phyloP scores from a whole-genome alignment of 306 rosid genomes.

The Glycine tomentella region DNA sequence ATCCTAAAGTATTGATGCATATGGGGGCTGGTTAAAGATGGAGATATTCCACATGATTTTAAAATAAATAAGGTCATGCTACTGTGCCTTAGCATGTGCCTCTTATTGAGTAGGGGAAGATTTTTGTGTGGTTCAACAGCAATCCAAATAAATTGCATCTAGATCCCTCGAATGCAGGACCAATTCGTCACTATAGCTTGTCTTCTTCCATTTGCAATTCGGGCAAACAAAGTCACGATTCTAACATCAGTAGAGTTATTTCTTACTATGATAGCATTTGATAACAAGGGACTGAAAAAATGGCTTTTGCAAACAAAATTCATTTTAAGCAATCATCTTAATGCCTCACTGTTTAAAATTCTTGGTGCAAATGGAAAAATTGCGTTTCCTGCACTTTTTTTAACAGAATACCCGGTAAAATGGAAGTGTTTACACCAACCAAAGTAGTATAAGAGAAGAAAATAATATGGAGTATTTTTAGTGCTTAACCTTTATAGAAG shows the following conservation, averaged over 20 bases:
- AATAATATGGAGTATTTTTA: no score
- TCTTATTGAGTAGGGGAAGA: not conserved
- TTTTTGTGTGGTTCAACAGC: not conserved
- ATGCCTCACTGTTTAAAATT: no score
- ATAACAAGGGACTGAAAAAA: not conserved
- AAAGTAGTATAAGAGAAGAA: no score
- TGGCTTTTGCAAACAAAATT: not conserved
- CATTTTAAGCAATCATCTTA: not conserved
- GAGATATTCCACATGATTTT: not conserved
- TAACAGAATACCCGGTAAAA: no score
- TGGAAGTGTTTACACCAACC: no score
- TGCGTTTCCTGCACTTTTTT: not conserved
- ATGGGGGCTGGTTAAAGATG: not conserved
- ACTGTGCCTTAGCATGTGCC: not conserved
- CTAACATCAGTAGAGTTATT: not conserved
- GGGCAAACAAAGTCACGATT: not conserved
- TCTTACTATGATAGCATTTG: not conserved
- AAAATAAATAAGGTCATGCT: no score
- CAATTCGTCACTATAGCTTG: not conserved
- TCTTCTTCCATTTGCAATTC: not conserved
- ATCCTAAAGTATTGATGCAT: constrained; percentile 10
- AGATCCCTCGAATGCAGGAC: not conserved
- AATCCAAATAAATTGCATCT: not conserved
- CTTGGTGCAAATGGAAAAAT: not conserved
- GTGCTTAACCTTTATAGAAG: no score